These are phyloP conservation scores for Agaricus blazei DNA, from an alignment of 768 basidiomycete species.

Conservation along the genomic window DNA sequence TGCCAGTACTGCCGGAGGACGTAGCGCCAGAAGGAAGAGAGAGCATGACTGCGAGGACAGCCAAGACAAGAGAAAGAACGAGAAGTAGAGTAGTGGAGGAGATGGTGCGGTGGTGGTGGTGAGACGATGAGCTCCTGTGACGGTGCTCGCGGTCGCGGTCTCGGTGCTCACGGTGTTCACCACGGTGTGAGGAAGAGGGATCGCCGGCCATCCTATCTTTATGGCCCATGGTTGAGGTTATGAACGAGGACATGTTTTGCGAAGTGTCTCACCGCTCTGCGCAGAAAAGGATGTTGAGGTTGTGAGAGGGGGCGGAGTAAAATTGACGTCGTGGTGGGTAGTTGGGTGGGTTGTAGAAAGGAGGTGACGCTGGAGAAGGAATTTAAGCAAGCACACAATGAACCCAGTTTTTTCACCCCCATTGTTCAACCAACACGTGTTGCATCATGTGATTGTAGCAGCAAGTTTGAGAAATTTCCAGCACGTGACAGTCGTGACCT, in stretches of 20 bases:
- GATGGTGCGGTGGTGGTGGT: constrained; percentile 80
- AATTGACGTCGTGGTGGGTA: constrained; percentile 51
- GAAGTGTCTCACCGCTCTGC: constrained; percentile 37
- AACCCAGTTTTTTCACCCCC: constrained; percentile 30
- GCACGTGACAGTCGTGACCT: constrained; percentile 21
- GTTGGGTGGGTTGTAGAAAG: constrained; percentile 9
- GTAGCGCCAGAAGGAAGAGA: constrained; percentile 62
- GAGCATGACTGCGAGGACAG: constrained; percentile 88
- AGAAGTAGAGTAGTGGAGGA: constrained; percentile 87
- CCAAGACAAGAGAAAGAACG: constrained; percentile 79
- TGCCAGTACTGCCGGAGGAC: constrained; percentile 25
- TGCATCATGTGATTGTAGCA: constrained; percentile 21
- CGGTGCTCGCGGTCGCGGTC: constrained; percentile 34
- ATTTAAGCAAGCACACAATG: constrained; percentile 14
- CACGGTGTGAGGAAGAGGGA: constrained; percentile 78
- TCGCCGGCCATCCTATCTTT: constrained; percentile 72
- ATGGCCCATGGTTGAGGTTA: constrained; percentile 12
- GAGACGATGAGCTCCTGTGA: constrained; percentile 50
- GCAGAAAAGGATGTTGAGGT: constrained; percentile 78
- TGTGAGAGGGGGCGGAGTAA: constrained; percentile 45
- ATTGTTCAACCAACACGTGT: constrained; percentile 49
- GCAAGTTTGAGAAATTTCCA: constrained; percentile 1
- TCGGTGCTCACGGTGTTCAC: constrained; percentile 44
- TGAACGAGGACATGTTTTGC: constrained; percentile 4
- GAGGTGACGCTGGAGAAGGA: constrained; percentile 21